These are phyloP conservation scores for Ustilaginoidea virens DNA, from an alignment of 2,329 filamentous ascomycete species.

Conservation along the genomic window DNA sequence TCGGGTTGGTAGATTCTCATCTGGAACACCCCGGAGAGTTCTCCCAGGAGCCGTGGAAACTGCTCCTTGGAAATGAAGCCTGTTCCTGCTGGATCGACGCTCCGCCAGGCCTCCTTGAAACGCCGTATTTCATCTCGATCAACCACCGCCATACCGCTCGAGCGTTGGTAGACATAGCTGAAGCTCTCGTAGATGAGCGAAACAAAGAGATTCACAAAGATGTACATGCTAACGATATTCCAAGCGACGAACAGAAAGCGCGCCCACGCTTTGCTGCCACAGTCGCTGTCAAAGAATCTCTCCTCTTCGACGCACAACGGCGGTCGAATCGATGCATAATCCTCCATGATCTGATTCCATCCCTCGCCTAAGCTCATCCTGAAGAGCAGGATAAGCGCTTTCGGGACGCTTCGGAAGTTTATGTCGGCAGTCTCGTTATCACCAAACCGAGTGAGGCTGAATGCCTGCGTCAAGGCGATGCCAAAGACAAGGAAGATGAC, in stretches of 20 bases:
- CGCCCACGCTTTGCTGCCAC: constrained; percentile 81
- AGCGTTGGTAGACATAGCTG: constrained; percentile 96
- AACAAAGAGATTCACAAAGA: constrained; percentile 95
- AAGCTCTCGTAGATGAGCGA: constrained; percentile 99
- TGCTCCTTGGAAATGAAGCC: constrained; percentile 83
- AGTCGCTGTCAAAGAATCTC: constrained; percentile 77
- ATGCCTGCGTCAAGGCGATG: constrained; percentile 90
- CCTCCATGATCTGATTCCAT: constrained; percentile 96
- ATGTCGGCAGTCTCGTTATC: constrained; percentile 56
- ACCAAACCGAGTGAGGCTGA: constrained; percentile 85
- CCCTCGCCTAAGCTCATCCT: constrained; percentile 87
- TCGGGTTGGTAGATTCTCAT: constrained; percentile 93
- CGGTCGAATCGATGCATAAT: constrained; percentile 66
- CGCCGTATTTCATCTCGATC: constrained; percentile 87
- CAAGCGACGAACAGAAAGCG: constrained; percentile 81
- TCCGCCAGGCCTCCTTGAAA: constrained; percentile 98
- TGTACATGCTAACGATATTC: constrained; percentile 99
- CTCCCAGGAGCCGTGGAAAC: constrained; percentile 76
- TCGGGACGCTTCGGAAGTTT: constrained; percentile 89
- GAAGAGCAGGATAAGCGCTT: constrained; percentile 85
- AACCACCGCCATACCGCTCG: constrained; percentile 78
- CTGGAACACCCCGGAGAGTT: constrained; percentile 88
- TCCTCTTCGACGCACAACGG: constrained; percentile 62
- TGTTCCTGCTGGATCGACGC: constrained; percentile 78
- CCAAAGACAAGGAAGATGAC: constrained; percentile 93